These are phyloP conservation scores for Moniliella sp. DNA, from an alignment of 1,284 basidiomycete species.

Conservation along the genomic window DNA sequence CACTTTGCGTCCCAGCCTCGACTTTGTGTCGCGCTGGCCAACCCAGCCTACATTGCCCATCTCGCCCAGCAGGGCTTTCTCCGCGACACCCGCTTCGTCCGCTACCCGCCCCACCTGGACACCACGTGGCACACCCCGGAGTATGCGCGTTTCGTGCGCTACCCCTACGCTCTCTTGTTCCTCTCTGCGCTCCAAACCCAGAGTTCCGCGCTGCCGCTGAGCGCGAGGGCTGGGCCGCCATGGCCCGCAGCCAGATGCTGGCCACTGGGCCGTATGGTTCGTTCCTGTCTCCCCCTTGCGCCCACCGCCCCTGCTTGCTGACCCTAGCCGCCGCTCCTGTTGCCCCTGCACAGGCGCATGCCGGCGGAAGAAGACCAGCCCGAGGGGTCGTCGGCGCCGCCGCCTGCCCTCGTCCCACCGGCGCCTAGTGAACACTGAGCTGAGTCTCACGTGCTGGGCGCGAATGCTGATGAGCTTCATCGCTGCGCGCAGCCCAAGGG, in stretches of 20 bases:
- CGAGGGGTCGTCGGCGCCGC: too few species aligned
- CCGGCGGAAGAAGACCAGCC: too few species aligned
- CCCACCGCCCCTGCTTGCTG: too few species aligned
- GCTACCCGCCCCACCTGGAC: conserved; percentile 17
- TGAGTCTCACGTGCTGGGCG: too few species aligned
- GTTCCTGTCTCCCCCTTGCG: too few species aligned
- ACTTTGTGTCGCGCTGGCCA: conserved; percentile 22
- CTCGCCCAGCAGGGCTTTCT: conserved; percentile 15
- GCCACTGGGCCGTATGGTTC: conserved; percentile 25
- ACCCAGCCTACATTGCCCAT: conserved; percentile 20
- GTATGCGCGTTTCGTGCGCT: conserved; percentile 21
- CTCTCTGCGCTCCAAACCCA: conserved; percentile 13
- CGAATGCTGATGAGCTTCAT: too few species aligned
- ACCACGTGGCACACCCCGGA: conserved; percentile 14
- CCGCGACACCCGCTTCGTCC: conserved; percentile 10
- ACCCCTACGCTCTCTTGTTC: conserved; percentile 21
- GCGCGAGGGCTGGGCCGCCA: conserved; percentile 16
- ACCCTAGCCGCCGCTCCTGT: too few species aligned
- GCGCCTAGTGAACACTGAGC: too few species aligned
- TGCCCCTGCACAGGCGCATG: too few species aligned
- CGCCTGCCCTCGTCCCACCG: too few species aligned
- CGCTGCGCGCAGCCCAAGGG: too few species aligned
- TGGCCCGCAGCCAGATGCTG: conserved; percentile 14
- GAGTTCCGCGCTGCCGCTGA: conserved; percentile 15
- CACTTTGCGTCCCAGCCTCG: conserved; percentile 22